These are phyloP conservation scores for Amphirosellinia nigrospora DNA, from an alignment of 495 filamentous ascomycete genomes.

Conservation along the genomic window DNA sequence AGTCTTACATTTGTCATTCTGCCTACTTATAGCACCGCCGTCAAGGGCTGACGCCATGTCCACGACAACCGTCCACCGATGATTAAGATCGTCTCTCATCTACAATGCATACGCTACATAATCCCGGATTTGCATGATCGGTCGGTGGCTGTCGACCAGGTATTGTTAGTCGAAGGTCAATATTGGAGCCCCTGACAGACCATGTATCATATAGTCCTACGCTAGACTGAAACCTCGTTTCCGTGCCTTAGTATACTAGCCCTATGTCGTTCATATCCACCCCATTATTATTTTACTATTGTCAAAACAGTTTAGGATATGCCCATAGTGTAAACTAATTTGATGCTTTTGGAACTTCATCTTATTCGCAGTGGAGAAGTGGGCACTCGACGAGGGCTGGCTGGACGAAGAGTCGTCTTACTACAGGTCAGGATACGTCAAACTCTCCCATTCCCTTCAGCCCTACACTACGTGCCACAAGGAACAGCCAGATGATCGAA, in stretches of 20 bases:
- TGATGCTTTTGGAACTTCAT: not conserved
- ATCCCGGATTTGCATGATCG: not conserved
- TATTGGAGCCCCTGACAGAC: not conserved
- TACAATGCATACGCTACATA: no score
- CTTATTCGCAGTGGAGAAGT: constrained; percentile 2
- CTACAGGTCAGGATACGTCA: not conserved
- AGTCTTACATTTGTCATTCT: not conserved
- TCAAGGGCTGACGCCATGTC: not conserved
- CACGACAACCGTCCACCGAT: constrained; percentile 2
- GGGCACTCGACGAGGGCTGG: not conserved
- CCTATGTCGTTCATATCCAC: not conserved
- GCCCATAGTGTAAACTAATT: not conserved
- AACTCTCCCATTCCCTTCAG: constrained; percentile 6
- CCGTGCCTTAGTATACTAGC: not conserved
- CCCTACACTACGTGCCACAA: not conserved
- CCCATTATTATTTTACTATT: not conserved
- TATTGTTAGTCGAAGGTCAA: not conserved
- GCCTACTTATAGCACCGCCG: not conserved
- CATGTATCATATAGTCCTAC: constrained; percentile 7
- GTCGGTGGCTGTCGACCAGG: not conserved
- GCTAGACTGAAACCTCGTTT: constrained; percentile 4
- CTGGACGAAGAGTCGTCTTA: not conserved
- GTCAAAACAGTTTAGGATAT: not conserved
- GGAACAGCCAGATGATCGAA: not conserved
- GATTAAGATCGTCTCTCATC: not conserved